These are phyloP conservation scores for Alternaria incomplexa DNA, from an alignment of 2,329 filamentous ascomycete genomes.

Conservation along the genomic window DNA sequence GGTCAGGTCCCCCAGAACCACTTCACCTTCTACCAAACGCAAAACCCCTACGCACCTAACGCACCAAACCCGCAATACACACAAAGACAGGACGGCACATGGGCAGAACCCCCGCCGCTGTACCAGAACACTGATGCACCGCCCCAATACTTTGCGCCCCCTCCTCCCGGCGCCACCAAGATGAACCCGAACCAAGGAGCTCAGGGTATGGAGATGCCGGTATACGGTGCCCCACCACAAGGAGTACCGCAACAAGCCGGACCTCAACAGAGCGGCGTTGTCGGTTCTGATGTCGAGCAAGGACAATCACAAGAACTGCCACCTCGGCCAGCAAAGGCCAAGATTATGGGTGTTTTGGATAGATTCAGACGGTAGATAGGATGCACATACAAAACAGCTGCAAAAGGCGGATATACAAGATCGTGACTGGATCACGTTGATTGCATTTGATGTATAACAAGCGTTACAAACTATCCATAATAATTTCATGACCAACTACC, in stretches of 20 bases:
- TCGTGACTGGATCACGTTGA: constrained; percentile 1
- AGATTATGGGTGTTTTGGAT: constrained; percentile 34
- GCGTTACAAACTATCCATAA: background rate
- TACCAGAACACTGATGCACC: constrained; percentile 45
- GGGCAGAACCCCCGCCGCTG: constrained; percentile 41
- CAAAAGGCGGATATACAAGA: background rate
- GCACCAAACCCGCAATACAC: constrained; percentile 21
- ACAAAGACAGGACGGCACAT: constrained; percentile 37
- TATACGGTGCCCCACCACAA: constrained; percentile 21
- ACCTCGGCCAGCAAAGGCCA: constrained; percentile 40
- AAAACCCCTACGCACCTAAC: constrained; percentile 21
- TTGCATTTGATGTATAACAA: background rate
- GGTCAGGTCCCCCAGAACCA: constrained; percentile 44
- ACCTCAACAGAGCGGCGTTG: constrained; percentile 39
- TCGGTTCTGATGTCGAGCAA: constrained; percentile 28
- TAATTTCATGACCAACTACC: constrained; percentile 3
- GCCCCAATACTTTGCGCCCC: constrained; percentile 42
- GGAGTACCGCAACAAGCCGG: constrained; percentile 11
- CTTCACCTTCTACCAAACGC: constrained; percentile 48
- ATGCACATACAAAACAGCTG: background rate
- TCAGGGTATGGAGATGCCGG: constrained; percentile 34
- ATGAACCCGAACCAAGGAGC: constrained; percentile 31
- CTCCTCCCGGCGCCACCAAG: constrained; percentile 41
- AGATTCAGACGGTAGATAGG: constrained; percentile 33
- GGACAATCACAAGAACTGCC: constrained; percentile 27